Base-by-base conservation (phyloP, 2,329 filamentous ascomycete genomes). In the Fragosphaeria purpurea region DNA sequence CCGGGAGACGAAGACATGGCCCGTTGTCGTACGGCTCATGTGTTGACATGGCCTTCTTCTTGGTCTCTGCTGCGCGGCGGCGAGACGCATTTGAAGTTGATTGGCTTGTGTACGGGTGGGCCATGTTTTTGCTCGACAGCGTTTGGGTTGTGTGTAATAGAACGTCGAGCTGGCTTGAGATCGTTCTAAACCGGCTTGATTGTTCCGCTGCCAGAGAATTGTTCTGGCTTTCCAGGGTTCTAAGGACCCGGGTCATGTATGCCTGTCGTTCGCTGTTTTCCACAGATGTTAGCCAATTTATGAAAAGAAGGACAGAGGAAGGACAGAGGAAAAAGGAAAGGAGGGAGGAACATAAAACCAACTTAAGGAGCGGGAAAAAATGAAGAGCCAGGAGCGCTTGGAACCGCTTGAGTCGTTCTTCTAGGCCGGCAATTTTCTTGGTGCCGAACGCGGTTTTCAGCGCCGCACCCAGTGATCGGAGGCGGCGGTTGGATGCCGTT, bases 291-390 rank as follows among this genome's bases (percentile, higher is more conserved):
- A 46, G 45, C n/a, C 32, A 39, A 40, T 31, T 2, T 13, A 37
- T 7, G 37, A 38, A 31, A 4, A 4, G 34, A 37, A 35, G n/a
- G 33, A 11, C 6, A 45, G 32, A 45, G 13, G n/a, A 38, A 11
- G 9, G n/a, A 30, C 45, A 9, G 7, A 37, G 35, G 35, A 34
- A 6, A 45, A 37, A 32, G 5, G 33, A 37, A n/a, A 31, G 7
- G 0, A n/a, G n/a, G n/a, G n/a, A 45, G 5, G 9, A 45, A 30
- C n/a, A n/a, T 22, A 11, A 22, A 8, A 38, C 45, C 2, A 7
- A 46, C 45, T 46, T 40, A 4, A 46, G 45, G 45, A 46, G 45
- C 5, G 45, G 45, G 6, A 46, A 13, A 40, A 46, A 46, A 46
- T 46, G 45, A 4, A 46, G 45, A 32, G 37, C 37, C 6, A 46